Conservation (phyloP, 2,329 filamentous ascomycete species). For the Xylariaceae sp. region DNA sequence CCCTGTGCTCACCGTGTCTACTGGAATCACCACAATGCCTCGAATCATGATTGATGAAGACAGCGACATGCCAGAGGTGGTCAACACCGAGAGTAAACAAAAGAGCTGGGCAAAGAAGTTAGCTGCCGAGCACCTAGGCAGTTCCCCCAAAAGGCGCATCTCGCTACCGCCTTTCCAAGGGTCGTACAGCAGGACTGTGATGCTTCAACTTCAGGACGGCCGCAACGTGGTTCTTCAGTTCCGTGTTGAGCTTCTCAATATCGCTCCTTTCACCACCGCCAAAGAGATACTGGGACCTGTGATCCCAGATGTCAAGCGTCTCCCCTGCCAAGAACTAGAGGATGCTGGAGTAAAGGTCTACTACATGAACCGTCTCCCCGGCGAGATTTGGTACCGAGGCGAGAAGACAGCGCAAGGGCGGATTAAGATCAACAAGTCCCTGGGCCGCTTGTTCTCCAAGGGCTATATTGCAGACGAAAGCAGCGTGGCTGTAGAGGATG, state of each 20-base stretch:
- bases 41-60: too few relatives aligned
- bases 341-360: conserved; percentile 12
- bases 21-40: too few relatives aligned
- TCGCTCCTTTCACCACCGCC: conserved; percentile 15
- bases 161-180: conserved; percentile 26
- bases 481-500: conserved; percentile 14
- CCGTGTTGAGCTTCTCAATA: conserved; percentile 17
- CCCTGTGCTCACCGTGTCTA: too few relatives aligned
- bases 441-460: conserved; percentile 21
- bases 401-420: conserved; percentile 20
- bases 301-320: conserved; percentile 11
- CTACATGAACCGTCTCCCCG: conserved; percentile 14
- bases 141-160: conserved; percentile 20
- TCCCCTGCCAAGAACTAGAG: conserved; percentile 13
- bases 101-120: conserved; percentile 27
- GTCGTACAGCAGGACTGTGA: conserved; percentile 26
- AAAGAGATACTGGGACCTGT: conserved; percentile 9
- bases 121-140: conserved; percentile 22
- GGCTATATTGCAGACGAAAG: conserved; percentile 20
- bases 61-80: too few relatives aligned
- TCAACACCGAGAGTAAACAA: too few relatives aligned
- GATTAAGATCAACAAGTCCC: conserved; percentile 17
- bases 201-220: conserved; percentile 18
- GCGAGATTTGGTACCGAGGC: conserved; percentile 20
- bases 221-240: conserved; percentile 22